Conservation (phyloP, 148 eudicot genomes). For the Rhododendron molle region DNA sequence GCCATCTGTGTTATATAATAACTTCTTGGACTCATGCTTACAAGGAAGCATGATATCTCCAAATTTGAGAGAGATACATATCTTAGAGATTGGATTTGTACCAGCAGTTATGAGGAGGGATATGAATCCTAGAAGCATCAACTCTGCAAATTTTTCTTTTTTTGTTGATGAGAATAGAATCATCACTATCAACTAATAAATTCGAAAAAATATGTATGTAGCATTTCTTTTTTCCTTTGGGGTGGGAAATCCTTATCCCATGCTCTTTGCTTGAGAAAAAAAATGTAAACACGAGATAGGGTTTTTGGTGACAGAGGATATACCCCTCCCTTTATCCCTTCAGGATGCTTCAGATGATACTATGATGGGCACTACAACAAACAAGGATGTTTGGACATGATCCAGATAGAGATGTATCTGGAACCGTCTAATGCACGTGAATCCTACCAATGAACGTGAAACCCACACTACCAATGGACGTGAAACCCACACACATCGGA, state of each 20-base stretch:
- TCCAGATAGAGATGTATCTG: background rate
- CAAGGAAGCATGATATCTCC: slow-evolving; percentile 29
- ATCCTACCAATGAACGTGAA: background rate
- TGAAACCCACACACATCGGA: background rate
- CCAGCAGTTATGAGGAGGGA: slow-evolving; percentile 20
- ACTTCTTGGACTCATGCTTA: background rate
- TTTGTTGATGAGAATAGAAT: background rate
- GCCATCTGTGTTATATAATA: background rate
- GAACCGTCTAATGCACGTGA: background rate
- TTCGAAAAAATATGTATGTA: background rate
- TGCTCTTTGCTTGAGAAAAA: background rate
- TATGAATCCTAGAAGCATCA: slow-evolving; percentile 31
- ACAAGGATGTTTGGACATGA: background rate
- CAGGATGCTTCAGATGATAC: background rate
- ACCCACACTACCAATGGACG: too few species aligned
- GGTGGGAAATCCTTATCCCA: background rate
- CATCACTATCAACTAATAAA: background rate
- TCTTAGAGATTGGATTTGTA: slow-evolving; percentile 11
- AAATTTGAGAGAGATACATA: slow-evolving; percentile 16
- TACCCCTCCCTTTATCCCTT: background rate
- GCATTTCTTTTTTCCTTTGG: background rate
- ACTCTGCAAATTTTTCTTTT: slow-evolving; percentile 9
- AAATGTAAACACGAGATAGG: background rate
- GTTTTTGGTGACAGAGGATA: background rate
- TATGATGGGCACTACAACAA: background rate